Conservation (phyloP, 768 basidiomycete species). For the Melanogaster broomeanus region DNA sequence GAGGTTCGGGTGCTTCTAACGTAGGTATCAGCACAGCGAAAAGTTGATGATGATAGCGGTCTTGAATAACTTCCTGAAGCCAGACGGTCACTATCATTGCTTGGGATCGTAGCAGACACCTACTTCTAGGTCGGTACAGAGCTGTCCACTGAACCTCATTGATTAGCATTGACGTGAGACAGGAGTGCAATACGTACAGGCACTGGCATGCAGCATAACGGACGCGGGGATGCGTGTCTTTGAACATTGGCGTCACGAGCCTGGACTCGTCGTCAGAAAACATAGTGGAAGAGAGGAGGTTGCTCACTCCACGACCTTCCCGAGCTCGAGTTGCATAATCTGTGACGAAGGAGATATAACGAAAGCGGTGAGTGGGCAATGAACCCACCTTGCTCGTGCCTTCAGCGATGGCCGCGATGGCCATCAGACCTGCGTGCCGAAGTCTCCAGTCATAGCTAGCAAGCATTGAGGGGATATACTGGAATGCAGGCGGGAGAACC, state of each 20-base stretch:
- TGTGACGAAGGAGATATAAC: conserved; percentile 22
- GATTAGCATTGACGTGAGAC: not conserved
- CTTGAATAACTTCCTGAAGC: conserved; percentile 73
- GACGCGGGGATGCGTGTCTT: conserved; percentile 74
- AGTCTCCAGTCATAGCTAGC: conserved; percentile 82
- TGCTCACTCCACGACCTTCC: conserved; percentile 77
- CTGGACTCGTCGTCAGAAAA: conserved; percentile 34
- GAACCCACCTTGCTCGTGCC: conserved; percentile 67
- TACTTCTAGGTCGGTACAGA: conserved; percentile 89
- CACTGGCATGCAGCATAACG: conserved; percentile 84
- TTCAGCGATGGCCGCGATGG: conserved; percentile 83
- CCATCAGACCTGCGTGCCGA: conserved; percentile 85
- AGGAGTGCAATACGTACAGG: conserved; percentile 48
- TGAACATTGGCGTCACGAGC: conserved; percentile 75
- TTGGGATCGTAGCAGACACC: conserved; percentile 7
- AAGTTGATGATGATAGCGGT: conserved; percentile 63
- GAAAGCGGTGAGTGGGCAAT: not conserved
- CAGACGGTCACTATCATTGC: not conserved
- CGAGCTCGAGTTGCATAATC: conserved; percentile 81
- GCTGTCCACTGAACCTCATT: conserved; percentile 61
- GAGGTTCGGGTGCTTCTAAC: conserved; percentile 71
- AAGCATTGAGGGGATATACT: conserved; percentile 82
- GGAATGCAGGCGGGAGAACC: conserved; percentile 79
- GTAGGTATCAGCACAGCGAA: conserved; percentile 72
- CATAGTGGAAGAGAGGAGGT: not conserved